Evolutionary conservation across 495 filamentous ascomycete species (phyloP), one percentile per base, ranked within the genome.

Genomic region (Xylaria palmicola): DNA sequence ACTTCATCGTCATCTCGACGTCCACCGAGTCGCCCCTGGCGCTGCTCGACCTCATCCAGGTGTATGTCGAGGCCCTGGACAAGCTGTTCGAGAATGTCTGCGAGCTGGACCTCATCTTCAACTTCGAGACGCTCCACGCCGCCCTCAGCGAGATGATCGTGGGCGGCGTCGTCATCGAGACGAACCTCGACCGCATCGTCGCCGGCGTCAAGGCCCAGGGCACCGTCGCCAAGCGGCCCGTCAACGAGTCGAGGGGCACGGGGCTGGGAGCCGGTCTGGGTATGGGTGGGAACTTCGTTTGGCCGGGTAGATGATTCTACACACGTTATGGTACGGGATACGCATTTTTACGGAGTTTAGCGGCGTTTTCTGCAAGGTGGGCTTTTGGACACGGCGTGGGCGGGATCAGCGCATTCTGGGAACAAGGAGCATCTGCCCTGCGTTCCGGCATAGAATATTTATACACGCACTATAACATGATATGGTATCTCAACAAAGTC

Each of bases 1-100:
- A 95, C 72, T 98, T 98, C 79, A 98, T 98, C 76, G 80, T 98
- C 69, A 98, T 98, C 69, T 91, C 87, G 32, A 98, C 95, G n/a
- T 91, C 92, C 1, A 97, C 93, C 55, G 94, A 98, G 73, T 97
- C 92, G 0, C 95, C 95, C 2, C 88, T 98, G 0, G 94, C 93
- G 0, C 83, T 98, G 1, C 90, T 98, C 32, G 94, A 98, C 75
- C 79, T 98, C 50, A 97, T 98, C 67, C 94, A 98, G 74, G 94
- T 98, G 26, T 98, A 97, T 64, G 94, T 98, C 54, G 93, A 98
- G 75, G 86, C 95, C 19, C 83, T 98, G 20, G 94, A 98, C 73
- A 84, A 91, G 57, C 81, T 98, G 55, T 98, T 98, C 71, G 93
- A 97, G 79, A 97, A 98, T 67, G 94, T 98, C 24, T 98, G 94